phyloP scores from a whole-genome alignment of 1,284 basidiomycete species.

The Apiotrichum sp. region DNA sequence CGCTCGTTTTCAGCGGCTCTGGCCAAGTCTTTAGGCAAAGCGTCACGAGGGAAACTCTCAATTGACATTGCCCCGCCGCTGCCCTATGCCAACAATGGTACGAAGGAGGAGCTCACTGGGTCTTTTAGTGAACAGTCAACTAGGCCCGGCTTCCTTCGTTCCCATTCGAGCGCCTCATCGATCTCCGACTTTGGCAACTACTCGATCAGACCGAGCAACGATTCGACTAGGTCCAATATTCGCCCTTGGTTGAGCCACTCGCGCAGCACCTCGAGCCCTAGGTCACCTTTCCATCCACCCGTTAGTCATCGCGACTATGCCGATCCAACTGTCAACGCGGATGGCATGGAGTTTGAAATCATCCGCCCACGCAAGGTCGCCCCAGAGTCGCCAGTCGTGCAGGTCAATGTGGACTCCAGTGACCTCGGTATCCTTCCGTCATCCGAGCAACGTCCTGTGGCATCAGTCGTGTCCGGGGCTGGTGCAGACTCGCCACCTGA shows the following conservation, averaged over 20 bases:
- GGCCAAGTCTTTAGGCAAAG: conserved; percentile 21
- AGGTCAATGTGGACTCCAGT: conserved; percentile 7
- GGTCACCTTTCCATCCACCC: neutral
- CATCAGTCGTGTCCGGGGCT: neutral
- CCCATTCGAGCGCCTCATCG: neutral
- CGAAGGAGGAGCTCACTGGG: neutral
- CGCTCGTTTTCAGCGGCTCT: conserved; percentile 37
- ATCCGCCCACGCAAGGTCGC: conserved; percentile 28
- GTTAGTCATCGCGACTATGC: conserved; percentile 40
- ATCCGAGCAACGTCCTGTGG: no score
- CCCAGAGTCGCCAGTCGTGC: neutral
- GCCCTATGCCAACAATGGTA: neutral
- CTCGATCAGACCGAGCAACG: neutral
- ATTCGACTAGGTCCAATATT: neutral
- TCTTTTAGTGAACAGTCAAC: neutral
- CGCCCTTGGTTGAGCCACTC: neutral
- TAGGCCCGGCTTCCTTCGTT: conserved; percentile 1
- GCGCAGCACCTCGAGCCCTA: neutral
- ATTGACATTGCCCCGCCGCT: neutral
- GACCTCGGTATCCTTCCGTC: conserved; percentile 1
- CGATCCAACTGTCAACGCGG: conserved; percentile 40
- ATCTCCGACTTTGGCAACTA: conserved; percentile 2
- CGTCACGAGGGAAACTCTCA: neutral
- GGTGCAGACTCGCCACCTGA: conserved; percentile 19
- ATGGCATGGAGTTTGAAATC: conserved; percentile 46